phyloP scores from a whole-genome alignment of 208 protist genomes.

The Jaenimonas drosophilae region DNA sequence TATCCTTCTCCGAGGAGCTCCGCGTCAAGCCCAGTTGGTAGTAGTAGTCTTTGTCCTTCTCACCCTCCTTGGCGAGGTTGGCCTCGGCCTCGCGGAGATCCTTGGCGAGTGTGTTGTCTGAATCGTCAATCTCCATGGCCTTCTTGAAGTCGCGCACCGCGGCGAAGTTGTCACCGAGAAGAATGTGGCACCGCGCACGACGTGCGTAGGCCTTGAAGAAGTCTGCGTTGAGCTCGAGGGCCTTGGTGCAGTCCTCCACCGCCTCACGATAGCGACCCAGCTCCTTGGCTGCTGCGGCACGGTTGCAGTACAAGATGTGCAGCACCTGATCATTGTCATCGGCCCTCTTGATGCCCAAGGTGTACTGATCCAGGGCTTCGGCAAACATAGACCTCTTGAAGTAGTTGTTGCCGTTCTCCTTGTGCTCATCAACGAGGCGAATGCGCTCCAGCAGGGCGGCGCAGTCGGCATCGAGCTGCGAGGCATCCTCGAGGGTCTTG shows the following conservation, averaged over 20 bases:
- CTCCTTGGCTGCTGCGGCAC: slow-evolving; percentile 85
- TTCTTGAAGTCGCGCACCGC: slow-evolving; percentile 81
- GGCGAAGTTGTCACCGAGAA: slow-evolving; percentile 68
- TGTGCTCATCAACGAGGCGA: slow-evolving; percentile 73
- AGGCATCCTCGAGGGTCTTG: slow-evolving; percentile 26
- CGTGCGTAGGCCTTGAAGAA: slow-evolving; percentile 89
- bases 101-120: slow-evolving; percentile 50
- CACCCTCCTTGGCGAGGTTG: slow-evolving; percentile 55
- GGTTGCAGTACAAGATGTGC: slow-evolving; percentile 89
- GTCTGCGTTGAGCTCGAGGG: slow-evolving; percentile 62
- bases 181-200: slow-evolving; percentile 75
- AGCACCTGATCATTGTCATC: slow-evolving; percentile 70
- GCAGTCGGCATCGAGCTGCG: slow-evolving; percentile 65
- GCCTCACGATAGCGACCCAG: slow-evolving; percentile 76
- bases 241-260: slow-evolving; percentile 84
- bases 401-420: slow-evolving; percentile 79
- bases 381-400: slow-evolving; percentile 76
- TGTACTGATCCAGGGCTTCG: slow-evolving; percentile 67
- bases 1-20: slow-evolving; percentile 58
- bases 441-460: slow-evolving; percentile 48
- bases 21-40: slow-evolving; percentile 71
- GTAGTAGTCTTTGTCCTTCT: slow-evolving; percentile 85
- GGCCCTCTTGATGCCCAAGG: slow-evolving; percentile 48
- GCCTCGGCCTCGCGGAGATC: slow-evolving; percentile 67
- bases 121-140: slow-evolving; percentile 61